Conservation (phyloP, 306 rosid species). For the Macrotyloma uniflorum region DNA sequence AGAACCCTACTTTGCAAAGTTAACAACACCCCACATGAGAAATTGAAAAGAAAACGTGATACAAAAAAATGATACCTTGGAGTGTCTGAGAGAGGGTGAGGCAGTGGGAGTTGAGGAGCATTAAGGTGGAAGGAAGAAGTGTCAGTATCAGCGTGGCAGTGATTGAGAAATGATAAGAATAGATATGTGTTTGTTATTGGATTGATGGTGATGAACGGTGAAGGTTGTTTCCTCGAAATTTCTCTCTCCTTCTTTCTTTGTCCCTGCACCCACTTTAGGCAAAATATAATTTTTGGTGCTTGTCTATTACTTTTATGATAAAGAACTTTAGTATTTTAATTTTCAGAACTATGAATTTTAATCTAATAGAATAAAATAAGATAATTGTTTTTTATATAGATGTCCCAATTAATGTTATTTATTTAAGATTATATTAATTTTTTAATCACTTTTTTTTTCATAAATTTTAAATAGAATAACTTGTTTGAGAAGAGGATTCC, state of each 20-base stretch:
- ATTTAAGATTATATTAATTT: too few relatives aligned
- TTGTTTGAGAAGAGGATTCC: too few relatives aligned
- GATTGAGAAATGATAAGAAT: constrained; percentile 8
- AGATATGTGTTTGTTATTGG: constrained; percentile 1
- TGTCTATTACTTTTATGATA: neutral
- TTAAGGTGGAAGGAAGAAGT: constrained; percentile 1
- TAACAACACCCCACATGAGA: neutral
- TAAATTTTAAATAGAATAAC: too few relatives aligned
- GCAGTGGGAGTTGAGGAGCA: constrained; percentile 21
- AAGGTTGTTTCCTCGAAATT: constrained; percentile 50
- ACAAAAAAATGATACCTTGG: constrained; percentile 31
- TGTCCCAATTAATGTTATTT: too few relatives aligned
- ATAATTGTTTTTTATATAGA: too few relatives aligned
- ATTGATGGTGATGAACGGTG: constrained; percentile 24
- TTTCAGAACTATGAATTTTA: too few relatives aligned
- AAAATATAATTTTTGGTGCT: neutral
- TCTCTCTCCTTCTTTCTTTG: neutral
- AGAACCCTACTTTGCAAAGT: neutral
- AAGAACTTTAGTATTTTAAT: neutral
- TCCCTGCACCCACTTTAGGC: constrained; percentile 10
- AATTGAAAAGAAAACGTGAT: neutral
- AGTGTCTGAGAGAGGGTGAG: constrained; percentile 9
- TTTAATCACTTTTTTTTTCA: too few relatives aligned
- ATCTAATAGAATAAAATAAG: too few relatives aligned
- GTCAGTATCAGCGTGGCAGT: constrained; percentile 26